A percentile compares a stretch with the other conserved stretches of the same genome.
phyloP scores from a whole-genome alignment of 768 basidiomycete genomes.

The Hygrocybe punicea region DNA sequence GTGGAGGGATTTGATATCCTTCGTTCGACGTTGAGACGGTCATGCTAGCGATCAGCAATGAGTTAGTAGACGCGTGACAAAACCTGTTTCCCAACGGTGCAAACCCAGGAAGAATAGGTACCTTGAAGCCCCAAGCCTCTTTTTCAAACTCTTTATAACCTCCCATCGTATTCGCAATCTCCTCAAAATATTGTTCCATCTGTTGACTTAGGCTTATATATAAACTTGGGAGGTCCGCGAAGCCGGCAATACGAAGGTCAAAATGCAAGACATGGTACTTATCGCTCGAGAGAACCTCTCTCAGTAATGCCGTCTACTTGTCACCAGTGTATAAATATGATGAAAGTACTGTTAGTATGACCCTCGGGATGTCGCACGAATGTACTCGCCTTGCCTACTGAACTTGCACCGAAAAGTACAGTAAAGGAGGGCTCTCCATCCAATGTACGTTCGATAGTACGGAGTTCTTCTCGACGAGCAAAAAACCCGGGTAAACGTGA shows the following conservation, averaged over 20 bases:
- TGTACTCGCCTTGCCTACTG: constrained; percentile 66
- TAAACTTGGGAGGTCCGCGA: constrained; percentile 74
- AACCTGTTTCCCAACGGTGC: too few species aligned
- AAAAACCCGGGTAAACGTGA: constrained; percentile 73
- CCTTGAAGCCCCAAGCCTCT: constrained; percentile 79
- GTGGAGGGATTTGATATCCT: constrained; percentile 48
- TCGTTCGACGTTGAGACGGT: constrained; percentile 69
- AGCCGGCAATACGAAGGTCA: constrained; percentile 79
- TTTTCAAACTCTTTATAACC: constrained; percentile 72
- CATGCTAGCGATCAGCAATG: constrained; percentile 64
- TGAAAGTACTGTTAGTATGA: not conserved
- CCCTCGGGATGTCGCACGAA: not conserved
- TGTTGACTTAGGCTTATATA: constrained; percentile 75
- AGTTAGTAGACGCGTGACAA: too few species aligned
- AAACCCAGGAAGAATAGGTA: constrained; percentile 22
- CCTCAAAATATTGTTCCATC: constrained; percentile 78
- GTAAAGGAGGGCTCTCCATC: constrained; percentile 77
- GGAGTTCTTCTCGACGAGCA: constrained; percentile 61
- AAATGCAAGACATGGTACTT: constrained; percentile 79
- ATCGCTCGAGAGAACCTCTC: constrained; percentile 68
- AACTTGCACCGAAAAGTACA: constrained; percentile 74
- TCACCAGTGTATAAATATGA: not conserved
- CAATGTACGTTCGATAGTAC: constrained; percentile 60
- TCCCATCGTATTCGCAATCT: constrained; percentile 51
- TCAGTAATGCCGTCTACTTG: constrained; percentile 73